A percentile compares a stretch with the other conserved stretches of the same genome.
These are phyloP conservation scores for Tetrahymena borealis DNA, from an alignment of 73 alveolate genomes.

Conservation along the genomic window DNA sequence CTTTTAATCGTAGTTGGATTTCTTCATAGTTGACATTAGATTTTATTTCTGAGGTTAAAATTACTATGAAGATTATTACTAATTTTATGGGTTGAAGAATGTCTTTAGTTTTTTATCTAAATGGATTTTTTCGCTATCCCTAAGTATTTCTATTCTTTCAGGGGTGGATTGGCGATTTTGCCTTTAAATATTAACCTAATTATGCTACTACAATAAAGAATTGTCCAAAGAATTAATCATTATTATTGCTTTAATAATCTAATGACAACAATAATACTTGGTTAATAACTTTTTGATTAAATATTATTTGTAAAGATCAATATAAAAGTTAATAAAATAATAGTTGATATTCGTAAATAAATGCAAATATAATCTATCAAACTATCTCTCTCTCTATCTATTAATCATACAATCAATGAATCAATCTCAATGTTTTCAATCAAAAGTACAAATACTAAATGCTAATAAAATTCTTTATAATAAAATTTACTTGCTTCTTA, in stretches of 20 bases:
- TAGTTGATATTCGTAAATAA: neutral
- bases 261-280: neutral
- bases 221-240: neutral
- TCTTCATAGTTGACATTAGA: neutral
- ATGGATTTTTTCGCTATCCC: neutral
- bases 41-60: neutral
- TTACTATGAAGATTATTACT: neutral
- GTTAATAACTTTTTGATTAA: neutral
- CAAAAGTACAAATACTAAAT: no score
- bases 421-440: no score
- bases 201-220: neutral
- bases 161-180: neutral
- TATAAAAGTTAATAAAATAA: neutral
- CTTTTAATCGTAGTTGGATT: neutral
- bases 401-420: no score
- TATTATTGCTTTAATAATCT: neutral
- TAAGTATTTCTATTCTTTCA: neutral
- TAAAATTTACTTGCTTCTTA: no score
- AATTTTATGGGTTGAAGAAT: neutral
- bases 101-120: neutral
- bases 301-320: neutral
- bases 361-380: neutral
- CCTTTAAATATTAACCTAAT: neutral
- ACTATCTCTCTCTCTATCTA: no score
- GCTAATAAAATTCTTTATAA: no score